phyloP scores from a whole-genome alignment of 1,139 yeast species.

The Pichia sp. region DNA sequence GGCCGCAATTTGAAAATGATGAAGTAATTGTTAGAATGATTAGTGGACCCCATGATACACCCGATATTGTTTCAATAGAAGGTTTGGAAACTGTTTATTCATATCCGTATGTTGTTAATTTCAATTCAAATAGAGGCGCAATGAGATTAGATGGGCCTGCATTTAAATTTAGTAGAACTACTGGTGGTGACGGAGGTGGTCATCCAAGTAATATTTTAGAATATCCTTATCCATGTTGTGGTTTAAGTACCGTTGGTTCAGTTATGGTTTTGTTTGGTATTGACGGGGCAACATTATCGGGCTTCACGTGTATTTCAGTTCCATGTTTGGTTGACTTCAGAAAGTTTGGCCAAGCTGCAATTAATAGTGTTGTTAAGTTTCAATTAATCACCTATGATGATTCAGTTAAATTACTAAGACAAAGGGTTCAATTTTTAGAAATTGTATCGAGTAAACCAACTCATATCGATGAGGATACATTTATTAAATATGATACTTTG shows the following conservation, averaged over 20 bases:
- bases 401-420: slow-evolving; percentile 25
- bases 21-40: slow-evolving; percentile 29
- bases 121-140: slow-evolving; percentile 36
- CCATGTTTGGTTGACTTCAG: slow-evolving; percentile 33
- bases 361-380: slow-evolving; percentile 28
- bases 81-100: slow-evolving; percentile 29
- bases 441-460: slow-evolving; percentile 20
- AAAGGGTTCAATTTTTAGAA: slow-evolving; percentile 24
- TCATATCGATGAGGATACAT: slow-evolving; percentile 14
- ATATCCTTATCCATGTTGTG: slow-evolving; percentile 34
- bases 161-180: slow-evolving; percentile 27
- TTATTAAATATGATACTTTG: slow-evolving; percentile 20
- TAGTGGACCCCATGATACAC: slow-evolving; percentile 36
- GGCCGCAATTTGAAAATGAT: slow-evolving; percentile 21
- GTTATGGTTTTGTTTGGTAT: slow-evolving; percentile 32
- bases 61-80: slow-evolving; percentile 30
- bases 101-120: slow-evolving; percentile 29
- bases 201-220: slow-evolving; percentile 35
- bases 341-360: slow-evolving; percentile 34
- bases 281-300: slow-evolving; percentile 35
- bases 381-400: slow-evolving; percentile 28
- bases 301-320: slow-evolving; percentile 32
- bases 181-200: slow-evolving; percentile 36
- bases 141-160: slow-evolving; percentile 33
- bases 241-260: slow-evolving; percentile 33